These are phyloP conservation scores for Emericellopsis terricola DNA, from an alignment of 495 filamentous ascomycete species.

Conservation along the genomic window DNA sequence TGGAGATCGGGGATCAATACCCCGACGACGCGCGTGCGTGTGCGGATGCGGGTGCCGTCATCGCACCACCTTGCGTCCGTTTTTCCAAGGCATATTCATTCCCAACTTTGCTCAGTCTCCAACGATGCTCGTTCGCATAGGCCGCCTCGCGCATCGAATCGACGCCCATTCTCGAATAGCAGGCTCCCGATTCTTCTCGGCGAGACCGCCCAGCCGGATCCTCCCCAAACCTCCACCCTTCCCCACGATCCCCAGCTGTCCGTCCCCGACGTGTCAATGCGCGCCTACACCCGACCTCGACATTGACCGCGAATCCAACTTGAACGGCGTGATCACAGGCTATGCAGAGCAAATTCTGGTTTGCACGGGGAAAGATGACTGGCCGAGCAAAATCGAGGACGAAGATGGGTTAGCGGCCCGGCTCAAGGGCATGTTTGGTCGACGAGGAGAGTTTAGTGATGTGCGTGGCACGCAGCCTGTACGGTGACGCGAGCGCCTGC, in stretches of 20 bases:
- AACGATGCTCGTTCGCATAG: too few species aligned
- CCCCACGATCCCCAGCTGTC: conserved; percentile 42
- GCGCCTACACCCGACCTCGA: conserved; percentile 44
- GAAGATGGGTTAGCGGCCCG: conserved; percentile 49
- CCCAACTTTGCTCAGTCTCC: too few species aligned
- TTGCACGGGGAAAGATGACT: conserved; percentile 63
- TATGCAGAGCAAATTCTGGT: conserved; percentile 73
- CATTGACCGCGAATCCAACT: conserved; percentile 50
- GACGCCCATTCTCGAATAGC: too few species aligned
- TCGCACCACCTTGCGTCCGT: too few species aligned
- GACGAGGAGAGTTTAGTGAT: conserved; percentile 50
- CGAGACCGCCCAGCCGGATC: too few species aligned
- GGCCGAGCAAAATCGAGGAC: conserved; percentile 52
- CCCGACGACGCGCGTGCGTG: too few species aligned
- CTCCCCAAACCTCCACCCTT: conserved; percentile 15
- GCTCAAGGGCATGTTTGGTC: conserved; percentile 47
- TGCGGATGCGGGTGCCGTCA: too few species aligned
- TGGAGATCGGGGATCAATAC: too few species aligned
- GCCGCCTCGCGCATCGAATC: too few species aligned
- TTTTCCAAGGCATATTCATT: too few species aligned
- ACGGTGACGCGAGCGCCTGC: conserved; percentile 4
- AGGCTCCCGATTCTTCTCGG: too few species aligned
- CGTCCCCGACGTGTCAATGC: conserved; percentile 54
- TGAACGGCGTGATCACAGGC: conserved; percentile 59
- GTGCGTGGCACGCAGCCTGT: conserved; percentile 27